These are phyloP conservation scores for Rhodomyrtus tomentosa DNA, from an alignment of 345 rosid genomes.

Conservation along the genomic window DNA sequence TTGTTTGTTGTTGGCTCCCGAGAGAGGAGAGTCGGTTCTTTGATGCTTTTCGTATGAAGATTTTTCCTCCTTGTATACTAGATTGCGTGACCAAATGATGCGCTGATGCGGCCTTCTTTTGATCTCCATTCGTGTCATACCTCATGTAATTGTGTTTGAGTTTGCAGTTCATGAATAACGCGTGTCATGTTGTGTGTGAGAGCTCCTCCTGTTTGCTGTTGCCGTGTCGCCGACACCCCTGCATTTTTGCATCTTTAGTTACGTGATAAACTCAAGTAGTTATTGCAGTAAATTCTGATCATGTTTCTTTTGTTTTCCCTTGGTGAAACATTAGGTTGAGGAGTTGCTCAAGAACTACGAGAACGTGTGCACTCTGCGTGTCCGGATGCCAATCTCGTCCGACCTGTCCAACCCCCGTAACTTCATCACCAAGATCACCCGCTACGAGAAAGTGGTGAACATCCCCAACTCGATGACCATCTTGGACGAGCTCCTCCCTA, in stretches of 20 bases:
- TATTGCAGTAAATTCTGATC: not conserved
- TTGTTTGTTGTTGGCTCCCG: not conserved
- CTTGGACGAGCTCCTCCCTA: conserved; percentile 77
- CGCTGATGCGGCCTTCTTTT: not conserved
- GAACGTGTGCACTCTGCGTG: conserved; percentile 78
- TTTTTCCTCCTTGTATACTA: not conserved
- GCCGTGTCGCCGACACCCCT: not conserved
- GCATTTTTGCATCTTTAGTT: not conserved
- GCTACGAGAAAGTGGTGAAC: conserved; percentile 75
- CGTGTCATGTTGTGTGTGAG: not conserved
- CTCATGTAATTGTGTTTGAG: not conserved
- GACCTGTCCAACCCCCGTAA: conserved; percentile 78
- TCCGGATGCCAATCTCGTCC: conserved; percentile 88
- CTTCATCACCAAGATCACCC: conserved; percentile 73
- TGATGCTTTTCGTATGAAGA: not conserved
- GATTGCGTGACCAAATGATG: not conserved
- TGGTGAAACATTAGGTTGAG: conserved; percentile 39
- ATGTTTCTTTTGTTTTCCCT: not conserved
- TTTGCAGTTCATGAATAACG: not conserved
- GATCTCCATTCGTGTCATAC: not conserved
- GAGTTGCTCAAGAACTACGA: conserved; percentile 75
- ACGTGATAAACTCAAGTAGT: not conserved
- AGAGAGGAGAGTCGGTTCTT: not conserved
- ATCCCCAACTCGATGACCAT: conserved; percentile 95
- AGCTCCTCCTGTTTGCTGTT: not conserved